A percentile compares a stretch with the other conserved stretches of the same genome.
Evolutionary conservation across 1,284 basidiomycete species (phyloP).

Genomic region (Cryptococcus depauperatus): DNA sequence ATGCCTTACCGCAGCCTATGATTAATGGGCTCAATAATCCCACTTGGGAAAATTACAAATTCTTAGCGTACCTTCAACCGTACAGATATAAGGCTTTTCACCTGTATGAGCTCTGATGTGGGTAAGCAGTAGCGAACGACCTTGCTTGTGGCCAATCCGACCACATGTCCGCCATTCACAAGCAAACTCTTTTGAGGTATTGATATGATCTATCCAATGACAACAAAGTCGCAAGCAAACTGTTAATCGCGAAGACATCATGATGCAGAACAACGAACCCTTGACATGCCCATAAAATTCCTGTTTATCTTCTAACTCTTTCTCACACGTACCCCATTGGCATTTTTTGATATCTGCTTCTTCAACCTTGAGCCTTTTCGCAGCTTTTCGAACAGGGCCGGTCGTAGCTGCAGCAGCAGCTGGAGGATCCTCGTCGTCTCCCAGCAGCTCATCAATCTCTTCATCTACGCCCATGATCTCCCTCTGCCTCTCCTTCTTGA

Average conservation of each 20-base stretch:
- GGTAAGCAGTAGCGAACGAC: not conserved
- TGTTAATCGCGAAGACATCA: not conserved
- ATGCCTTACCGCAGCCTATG: not conserved
- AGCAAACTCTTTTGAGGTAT: not conserved
- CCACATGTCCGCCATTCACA: slow-evolving; percentile 3
- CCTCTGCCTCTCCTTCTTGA: too few species aligned
- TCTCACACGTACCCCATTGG: not conserved
- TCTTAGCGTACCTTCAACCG: not conserved
- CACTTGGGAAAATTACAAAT: not conserved
- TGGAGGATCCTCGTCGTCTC: not conserved
- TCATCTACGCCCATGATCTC: not conserved
- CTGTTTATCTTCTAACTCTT: not conserved
- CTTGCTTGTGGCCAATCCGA: slow-evolving; percentile 1
- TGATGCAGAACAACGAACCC: not conserved
- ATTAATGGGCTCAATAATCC: too few species aligned
- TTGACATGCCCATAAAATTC: slow-evolving; percentile 2
- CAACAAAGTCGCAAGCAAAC: too few species aligned
- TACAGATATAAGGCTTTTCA: slow-evolving; percentile 1
- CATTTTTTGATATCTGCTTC: not conserved
- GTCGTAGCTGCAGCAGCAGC: not conserved
- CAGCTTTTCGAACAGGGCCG: not conserved
- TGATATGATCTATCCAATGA: slow-evolving; percentile 1
- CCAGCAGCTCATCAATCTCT: not conserved
- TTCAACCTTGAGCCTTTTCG: not conserved
- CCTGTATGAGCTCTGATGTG: slow-evolving; percentile 2